Evolutionary conservation across 164 flowering plant species (phyloP).

Genomic region (Saururus chinensis): DNA sequence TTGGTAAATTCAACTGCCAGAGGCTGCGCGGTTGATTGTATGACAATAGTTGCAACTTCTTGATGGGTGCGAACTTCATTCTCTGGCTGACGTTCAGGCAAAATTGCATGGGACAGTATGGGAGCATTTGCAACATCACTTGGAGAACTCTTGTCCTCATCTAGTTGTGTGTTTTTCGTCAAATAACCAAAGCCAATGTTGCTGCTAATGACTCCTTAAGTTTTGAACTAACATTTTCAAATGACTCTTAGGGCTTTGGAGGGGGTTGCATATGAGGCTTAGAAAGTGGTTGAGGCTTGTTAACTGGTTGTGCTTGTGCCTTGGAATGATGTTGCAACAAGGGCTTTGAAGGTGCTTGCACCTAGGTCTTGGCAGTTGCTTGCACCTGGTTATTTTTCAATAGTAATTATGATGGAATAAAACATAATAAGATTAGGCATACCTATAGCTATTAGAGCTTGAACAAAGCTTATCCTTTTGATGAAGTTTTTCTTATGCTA

Average conservation of each 20-base stretch:
- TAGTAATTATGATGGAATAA: no score
- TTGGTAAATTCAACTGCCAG: conserved; percentile 16
- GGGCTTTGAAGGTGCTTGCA: neutral
- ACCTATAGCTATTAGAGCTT: no score
- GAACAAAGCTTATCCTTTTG: no score
- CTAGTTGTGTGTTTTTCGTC: conserved; percentile 22
- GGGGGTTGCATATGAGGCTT: conserved; percentile 10
- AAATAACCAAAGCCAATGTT: conserved; percentile 62
- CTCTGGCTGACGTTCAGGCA: neutral
- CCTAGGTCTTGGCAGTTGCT: neutral
- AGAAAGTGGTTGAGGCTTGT: no score
- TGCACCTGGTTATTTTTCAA: no score
- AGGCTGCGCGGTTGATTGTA: conserved; percentile 10
- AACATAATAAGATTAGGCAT: no score
- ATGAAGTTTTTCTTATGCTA: no score
- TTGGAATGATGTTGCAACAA: neutral
- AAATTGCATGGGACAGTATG: conserved; percentile 9
- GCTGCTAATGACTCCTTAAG: conserved; percentile 75
- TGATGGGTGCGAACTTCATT: neutral
- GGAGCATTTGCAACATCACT: conserved; percentile 12
- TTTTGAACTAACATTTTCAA: conserved; percentile 70
- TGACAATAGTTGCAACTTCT: conserved; percentile 14
- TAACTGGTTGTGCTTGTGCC: no score
- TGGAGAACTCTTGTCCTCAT: conserved; percentile 16
- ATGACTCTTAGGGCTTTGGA: conserved; percentile 32